Percentiles rank a stretch among this genome's conserved stretches.
Conservation (phyloP, 2,329 filamentous ascomycete genomes). For the Cladosporium sp. region DNA sequence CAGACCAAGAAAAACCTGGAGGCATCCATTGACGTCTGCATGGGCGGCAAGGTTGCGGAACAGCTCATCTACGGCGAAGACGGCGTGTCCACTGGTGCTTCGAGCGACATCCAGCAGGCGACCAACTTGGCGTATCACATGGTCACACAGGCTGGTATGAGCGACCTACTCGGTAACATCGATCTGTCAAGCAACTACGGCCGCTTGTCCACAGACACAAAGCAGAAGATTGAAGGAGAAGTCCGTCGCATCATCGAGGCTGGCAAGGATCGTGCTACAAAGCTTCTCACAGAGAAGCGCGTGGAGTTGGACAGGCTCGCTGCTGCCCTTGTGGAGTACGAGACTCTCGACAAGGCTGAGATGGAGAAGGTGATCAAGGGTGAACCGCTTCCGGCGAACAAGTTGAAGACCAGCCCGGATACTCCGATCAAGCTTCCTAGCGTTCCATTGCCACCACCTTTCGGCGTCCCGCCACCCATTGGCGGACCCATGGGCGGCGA, state of each 20-base stretch:
- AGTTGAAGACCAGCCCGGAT: slow-evolving; percentile 60
- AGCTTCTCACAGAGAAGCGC: slow-evolving; percentile 72
- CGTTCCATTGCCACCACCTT: slow-evolving; percentile 11
- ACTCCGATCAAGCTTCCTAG: slow-evolving; percentile 68
- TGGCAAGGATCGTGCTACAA: slow-evolving; percentile 71
- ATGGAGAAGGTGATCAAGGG: slow-evolving; percentile 88
- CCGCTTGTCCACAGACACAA: slow-evolving; percentile 80
- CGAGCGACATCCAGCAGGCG: slow-evolving; percentile 77
- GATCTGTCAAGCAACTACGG: slow-evolving; percentile 82
- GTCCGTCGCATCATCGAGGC: slow-evolving; percentile 84
- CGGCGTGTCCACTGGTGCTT: slow-evolving; percentile 86
- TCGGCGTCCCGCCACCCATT: slow-evolving; percentile 12
- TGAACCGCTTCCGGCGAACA: slow-evolving; percentile 70
- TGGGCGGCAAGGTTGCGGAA: slow-evolving; percentile 87
- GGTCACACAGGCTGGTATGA: slow-evolving; percentile 90
- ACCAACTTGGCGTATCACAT: slow-evolving; percentile 83
- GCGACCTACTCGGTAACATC: slow-evolving; percentile 80
- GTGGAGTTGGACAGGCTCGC: slow-evolving; percentile 86
- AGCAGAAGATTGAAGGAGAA: slow-evolving; percentile 82
- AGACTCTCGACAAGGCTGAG: slow-evolving; percentile 85
- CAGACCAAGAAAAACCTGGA: slow-evolving; percentile 82
- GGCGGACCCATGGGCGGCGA: neutral
- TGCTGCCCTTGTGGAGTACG: slow-evolving; percentile 88
- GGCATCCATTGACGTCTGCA: slow-evolving; percentile 74
- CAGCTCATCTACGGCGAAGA: slow-evolving; percentile 91